Conservation (phyloP, 2,329 filamentous ascomycete species). For the Aspergillus arachidicola region DNA sequence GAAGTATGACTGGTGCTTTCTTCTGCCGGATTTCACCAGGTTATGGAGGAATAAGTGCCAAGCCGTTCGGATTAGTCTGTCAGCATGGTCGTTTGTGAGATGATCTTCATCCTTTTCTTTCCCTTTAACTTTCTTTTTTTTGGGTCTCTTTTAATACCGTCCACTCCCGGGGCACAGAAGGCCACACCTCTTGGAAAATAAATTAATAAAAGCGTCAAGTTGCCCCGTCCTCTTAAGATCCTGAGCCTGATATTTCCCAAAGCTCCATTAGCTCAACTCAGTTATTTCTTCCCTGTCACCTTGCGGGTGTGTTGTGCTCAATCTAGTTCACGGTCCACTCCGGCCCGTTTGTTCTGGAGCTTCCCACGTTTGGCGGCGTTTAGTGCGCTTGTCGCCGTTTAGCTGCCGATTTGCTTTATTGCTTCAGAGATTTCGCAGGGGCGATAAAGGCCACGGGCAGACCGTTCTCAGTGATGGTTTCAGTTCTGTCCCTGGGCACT, state of each 20-base stretch:
- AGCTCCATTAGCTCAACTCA: conserved; percentile 3
- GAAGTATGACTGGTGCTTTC: conserved; percentile 19
- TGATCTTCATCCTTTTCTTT: conserved; percentile 8
- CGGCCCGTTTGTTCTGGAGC: conserved; percentile 8
- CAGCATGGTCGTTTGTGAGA: conserved; percentile 13
- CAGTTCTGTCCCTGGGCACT: conserved; percentile 6
- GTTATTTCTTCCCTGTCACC: neutral
- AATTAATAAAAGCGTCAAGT: neutral
- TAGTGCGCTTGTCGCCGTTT: conserved; percentile 37
- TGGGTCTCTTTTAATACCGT: neutral
- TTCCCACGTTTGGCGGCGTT: conserved; percentile 29
- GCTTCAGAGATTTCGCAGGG: conserved; percentile 11
- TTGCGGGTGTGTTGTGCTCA: conserved; percentile 13
- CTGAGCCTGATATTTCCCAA: neutral
- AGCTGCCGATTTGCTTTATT: conserved; percentile 15
- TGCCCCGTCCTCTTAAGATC: neutral
- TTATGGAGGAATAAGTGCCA: conserved; percentile 14
- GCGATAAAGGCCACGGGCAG: conserved; percentile 17
- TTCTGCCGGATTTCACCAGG: conserved; percentile 13
- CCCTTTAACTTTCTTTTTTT: conserved; percentile 1
- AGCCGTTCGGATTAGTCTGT: conserved; percentile 19
- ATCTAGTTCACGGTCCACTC: conserved; percentile 12
- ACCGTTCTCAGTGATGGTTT: conserved; percentile 7
- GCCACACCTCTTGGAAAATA: neutral
- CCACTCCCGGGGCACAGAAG: neutral